A percentile compares a stretch with the other conserved stretches of the same genome.
Evolutionary conservation across 1,284 basidiomycete genomes (phyloP).

Genomic region (Leucoagaricus sp.): DNA sequence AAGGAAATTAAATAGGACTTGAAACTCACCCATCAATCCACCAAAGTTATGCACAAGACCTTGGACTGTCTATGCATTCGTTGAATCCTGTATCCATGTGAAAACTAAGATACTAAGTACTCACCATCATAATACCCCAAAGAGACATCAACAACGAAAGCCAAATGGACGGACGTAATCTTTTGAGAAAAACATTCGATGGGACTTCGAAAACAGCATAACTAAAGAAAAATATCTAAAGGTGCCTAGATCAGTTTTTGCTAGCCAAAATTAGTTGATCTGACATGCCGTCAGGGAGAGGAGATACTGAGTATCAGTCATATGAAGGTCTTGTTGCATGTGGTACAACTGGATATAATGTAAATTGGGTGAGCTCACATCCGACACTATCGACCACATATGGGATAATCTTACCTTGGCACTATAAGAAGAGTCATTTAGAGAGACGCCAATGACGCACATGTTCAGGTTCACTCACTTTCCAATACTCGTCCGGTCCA

Average conservation of each 20-base stretch:
- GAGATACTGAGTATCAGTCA: conserved; percentile 65
- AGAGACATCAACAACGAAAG: conserved; percentile 62
- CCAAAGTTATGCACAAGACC: conserved; percentile 66
- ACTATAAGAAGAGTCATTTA: conserved; percentile 25
- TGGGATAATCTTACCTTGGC: conserved; percentile 50
- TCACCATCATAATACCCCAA: conserved; percentile 75
- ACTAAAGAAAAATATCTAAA: conserved; percentile 59
- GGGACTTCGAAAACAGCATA: conserved; percentile 72
- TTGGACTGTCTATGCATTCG: conserved; percentile 55
- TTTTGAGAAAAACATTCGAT: conserved; percentile 71
- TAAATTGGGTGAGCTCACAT: background rate
- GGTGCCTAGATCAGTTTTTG: background rate
- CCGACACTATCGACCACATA: background rate
- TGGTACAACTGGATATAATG: conserved; percentile 50
- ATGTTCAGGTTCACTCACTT: conserved; percentile 45
- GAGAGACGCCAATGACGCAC: background rate
- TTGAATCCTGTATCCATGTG: background rate
- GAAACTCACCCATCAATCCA: conserved; percentile 56
- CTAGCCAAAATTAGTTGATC: conserved; percentile 18
- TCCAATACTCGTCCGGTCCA: conserved; percentile 81
- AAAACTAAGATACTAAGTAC: conserved; percentile 16
- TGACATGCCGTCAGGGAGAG: conserved; percentile 58
- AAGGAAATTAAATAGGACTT: too few relatives aligned
- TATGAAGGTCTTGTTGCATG: conserved; percentile 53
- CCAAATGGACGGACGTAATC: conserved; percentile 65